Base-by-base conservation (phyloP, 2,329 filamentous ascomycete species). In the Thielaviopsis euricoi region DNA sequence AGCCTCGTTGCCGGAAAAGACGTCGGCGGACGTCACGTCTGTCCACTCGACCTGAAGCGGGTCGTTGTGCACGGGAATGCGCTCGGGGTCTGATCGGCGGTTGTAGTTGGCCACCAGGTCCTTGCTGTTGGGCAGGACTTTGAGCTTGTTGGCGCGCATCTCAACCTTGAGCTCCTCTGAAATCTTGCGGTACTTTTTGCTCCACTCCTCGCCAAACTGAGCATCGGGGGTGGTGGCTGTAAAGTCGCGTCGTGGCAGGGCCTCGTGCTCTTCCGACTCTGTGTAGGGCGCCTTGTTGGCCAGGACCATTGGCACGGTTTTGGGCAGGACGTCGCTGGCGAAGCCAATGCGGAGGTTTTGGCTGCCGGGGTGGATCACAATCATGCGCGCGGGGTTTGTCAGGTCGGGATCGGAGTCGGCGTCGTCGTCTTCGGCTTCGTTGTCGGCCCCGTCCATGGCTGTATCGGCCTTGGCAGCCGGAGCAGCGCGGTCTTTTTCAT, bases 41-140 rank as follows among this genome's bases (percentile, higher is more conserved):
- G 93, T 98, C 90, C 93, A 98, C 62, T 97, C 90, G 55, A 97
- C 85, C 63, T 93, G 86, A 64, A 95, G 76, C 0, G 90, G 87
- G 66, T 98, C 93, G 67, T 97, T 98, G 71, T 97, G 93, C 66
- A 93, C 87, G 5, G 87, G 85, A 61, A 98, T 97, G 53, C 85
- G 80, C 64, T 97, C 93, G 6, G 89, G 85, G 37, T 86, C 82
- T 0, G 83, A 87, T 53, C 88, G 81, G 56, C 87, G 82, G 70
- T 98, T 98, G 76, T 87, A 97, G 67, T 95, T 97, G 63, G 90
- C 82, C 1, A 96, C 91, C 60, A 96, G 76, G 67, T 98, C 93
- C 69, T 95, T 95, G 0, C 90, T 96, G 68, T 97, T 97, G n/a
- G 93, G 93, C 54, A 97, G 73, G 17, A 96, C 90, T 68, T 95